Conservation (phyloP, 345 rosid species). For the Fremontodendron californicum region DNA sequence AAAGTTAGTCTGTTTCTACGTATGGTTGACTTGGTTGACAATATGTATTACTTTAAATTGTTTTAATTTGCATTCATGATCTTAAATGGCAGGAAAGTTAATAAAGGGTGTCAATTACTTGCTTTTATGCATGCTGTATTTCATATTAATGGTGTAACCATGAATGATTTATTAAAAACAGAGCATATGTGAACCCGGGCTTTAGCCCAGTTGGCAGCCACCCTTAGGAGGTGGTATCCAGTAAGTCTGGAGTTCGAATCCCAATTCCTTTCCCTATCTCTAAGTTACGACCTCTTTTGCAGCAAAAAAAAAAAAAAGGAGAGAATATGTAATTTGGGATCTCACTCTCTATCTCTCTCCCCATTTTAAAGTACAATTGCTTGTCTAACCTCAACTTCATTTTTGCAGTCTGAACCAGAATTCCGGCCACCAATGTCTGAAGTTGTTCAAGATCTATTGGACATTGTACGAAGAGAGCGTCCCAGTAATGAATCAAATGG, state of each 20-base stretch:
- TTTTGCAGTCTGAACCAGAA: constrained; percentile 67
- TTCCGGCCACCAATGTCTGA: constrained; percentile 87
- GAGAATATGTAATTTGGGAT: background rate
- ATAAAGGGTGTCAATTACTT: background rate
- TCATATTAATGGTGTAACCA: background rate
- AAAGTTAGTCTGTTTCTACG: background rate
- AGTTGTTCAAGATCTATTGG: constrained; percentile 89
- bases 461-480: constrained; percentile 74
- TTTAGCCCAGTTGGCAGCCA: no score
- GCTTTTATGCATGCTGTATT: background rate
- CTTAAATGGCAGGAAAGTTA: background rate
- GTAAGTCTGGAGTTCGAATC: no score
- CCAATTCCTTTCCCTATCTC: no score
- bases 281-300: no score
- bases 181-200: no score
- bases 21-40: background rate
- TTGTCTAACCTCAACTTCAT: constrained; percentile 1
- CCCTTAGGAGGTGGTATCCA: no score
- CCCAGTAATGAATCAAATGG: constrained; percentile 54
- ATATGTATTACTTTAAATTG: background rate
- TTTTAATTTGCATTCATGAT: background rate
- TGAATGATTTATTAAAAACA: background rate
- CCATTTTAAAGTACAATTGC: background rate
- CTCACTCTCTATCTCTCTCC: background rate
- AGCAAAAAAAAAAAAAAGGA: no score